Evolutionary conservation across 106 monocot genomes (phyloP).

Genomic region (Acorus calamus): DNA sequence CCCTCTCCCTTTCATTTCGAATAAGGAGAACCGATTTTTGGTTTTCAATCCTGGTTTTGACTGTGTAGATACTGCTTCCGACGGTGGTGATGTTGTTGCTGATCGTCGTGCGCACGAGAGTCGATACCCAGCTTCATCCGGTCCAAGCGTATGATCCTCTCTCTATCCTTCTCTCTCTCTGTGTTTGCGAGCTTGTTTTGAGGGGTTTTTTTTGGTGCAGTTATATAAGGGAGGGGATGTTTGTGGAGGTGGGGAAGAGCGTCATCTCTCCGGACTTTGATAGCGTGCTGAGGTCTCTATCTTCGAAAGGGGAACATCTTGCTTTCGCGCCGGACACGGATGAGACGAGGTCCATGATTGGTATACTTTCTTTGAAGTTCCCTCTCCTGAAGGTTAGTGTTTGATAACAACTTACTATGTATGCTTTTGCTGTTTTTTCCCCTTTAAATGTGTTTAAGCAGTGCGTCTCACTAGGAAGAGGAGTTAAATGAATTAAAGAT

Average conservation of each 20-base stretch:
- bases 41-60: neutral
- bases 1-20: neutral
- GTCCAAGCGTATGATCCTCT: slow-evolving; percentile 44
- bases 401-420: neutral
- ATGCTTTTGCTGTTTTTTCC: neutral
- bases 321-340: slow-evolving; percentile 59
- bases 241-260: slow-evolving; percentile 76
- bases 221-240: slow-evolving; percentile 59
- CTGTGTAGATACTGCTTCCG: slow-evolving; percentile 57
- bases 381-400: slow-evolving; percentile 63
- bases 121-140: slow-evolving; percentile 71
- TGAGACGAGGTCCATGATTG: slow-evolving; percentile 51
- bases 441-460: no score
- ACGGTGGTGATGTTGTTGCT: slow-evolving; percentile 75
- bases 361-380: slow-evolving; percentile 41
- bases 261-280: slow-evolving; percentile 66
- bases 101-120: slow-evolving; percentile 47
- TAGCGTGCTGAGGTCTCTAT: slow-evolving; percentile 31
- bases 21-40: neutral
- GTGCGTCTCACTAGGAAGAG: no score
- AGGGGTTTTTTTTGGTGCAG: slow-evolving; percentile 18
- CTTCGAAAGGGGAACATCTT: slow-evolving; percentile 34
- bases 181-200: neutral
- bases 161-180: neutral
- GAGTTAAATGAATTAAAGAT: no score